phyloP scores from a whole-genome alignment of 164 flowering plant species.

The Annona squamosa region DNA sequence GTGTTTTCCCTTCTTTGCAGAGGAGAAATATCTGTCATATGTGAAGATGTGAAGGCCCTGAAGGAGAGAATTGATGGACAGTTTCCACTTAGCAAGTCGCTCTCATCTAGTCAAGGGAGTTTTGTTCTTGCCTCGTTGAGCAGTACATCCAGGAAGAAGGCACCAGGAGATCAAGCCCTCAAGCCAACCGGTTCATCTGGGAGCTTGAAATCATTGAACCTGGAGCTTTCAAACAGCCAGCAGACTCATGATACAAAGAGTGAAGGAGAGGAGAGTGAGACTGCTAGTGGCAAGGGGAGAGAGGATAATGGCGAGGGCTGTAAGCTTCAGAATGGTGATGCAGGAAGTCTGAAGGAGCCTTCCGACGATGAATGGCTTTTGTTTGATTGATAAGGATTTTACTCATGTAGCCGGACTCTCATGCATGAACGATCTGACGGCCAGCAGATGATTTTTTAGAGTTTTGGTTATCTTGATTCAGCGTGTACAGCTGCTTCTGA shows the following conservation, averaged over 20 bases:
- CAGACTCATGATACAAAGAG: constrained; percentile 7
- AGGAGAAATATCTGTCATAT: constrained; percentile 85
- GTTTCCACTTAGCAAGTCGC: constrained; percentile 48
- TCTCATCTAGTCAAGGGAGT: constrained; percentile 57
- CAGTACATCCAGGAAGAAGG: constrained; percentile 33
- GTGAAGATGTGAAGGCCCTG: constrained; percentile 65
- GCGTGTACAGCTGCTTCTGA: neutral
- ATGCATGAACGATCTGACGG: neutral
- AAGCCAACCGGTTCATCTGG: constrained; percentile 17
- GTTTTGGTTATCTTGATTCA: neutral
- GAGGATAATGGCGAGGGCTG: no score
- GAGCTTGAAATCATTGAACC: constrained; percentile 15
- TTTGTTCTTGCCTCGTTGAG: constrained; percentile 53
- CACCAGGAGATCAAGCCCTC: constrained; percentile 17
- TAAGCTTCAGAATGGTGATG: no score
- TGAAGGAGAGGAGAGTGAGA: constrained; percentile 10
- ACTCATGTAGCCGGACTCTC: neutral
- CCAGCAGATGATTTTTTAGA: neutral
- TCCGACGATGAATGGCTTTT: constrained; percentile 52
- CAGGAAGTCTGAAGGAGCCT: constrained; percentile 15
- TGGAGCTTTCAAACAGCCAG: constrained; percentile 17
- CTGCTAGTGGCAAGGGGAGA: neutral
- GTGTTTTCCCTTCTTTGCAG: constrained; percentile 29
- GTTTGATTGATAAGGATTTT: constrained; percentile 5
- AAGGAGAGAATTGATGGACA: constrained; percentile 60